A percentile compares a stretch with the other conserved stretches of the same genome.
These are phyloP conservation scores for Rhododendron williamsianum DNA, from an alignment of 148 eudicot species.

Conservation along the genomic window DNA sequence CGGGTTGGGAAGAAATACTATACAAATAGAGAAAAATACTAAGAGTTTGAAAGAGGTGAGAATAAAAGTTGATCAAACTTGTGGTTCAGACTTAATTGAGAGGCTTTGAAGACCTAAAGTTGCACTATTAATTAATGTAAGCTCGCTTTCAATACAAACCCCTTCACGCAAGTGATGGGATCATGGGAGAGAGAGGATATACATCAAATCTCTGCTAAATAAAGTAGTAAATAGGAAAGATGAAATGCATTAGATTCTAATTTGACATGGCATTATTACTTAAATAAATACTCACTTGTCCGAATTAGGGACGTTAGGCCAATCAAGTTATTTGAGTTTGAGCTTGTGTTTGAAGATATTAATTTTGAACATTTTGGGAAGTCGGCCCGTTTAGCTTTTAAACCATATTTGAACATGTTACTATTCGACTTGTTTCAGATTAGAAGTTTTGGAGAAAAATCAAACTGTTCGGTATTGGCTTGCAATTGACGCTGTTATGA, in stretches of 20 bases:
- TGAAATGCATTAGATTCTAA: not conserved
- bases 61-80: not conserved
- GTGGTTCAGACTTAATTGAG: not conserved
- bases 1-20: not conserved
- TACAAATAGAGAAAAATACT: not conserved
- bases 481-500: no score
- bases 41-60: not conserved
- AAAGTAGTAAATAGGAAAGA: not conserved
- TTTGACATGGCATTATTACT: not conserved
- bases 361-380: not conserved
- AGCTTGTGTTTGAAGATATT: no score
- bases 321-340: not conserved
- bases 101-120: no score
- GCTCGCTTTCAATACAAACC: not conserved
- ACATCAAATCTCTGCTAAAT: no score
- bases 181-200: no score
- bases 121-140: not conserved
- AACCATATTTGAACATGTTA: not conserved
- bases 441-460: no score
- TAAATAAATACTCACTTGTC: not conserved
- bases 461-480: no score
- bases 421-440: not conserved
- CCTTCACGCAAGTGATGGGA: conserved; percentile 10
- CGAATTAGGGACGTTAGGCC: not conserved
- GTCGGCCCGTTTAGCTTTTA: not conserved